phyloP scores from a whole-genome alignment of 2,329 filamentous ascomycete species.

The Pseudogymnoascus sp. region DNA sequence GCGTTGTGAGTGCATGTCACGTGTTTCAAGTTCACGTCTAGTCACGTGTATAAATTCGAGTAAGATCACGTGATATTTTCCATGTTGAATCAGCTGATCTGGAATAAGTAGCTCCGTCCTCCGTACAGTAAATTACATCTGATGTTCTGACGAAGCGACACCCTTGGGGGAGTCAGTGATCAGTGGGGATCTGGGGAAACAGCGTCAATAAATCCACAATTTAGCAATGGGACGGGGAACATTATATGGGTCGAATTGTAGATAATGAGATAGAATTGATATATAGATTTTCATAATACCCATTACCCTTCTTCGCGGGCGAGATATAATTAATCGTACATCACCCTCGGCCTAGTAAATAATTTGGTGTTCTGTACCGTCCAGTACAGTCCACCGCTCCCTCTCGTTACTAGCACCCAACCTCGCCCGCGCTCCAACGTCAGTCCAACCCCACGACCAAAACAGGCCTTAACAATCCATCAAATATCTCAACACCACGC shows the following conservation, averaged over 20 bases:
- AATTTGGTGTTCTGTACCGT: background rate
- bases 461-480: background rate
- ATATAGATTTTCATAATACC: background rate
- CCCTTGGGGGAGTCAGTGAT: constrained; percentile 9
- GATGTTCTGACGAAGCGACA: constrained; percentile 11
- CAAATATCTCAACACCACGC: background rate
- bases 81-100: background rate
- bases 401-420: background rate
- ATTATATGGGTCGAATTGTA: background rate
- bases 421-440: background rate
- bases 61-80: background rate
- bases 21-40: background rate
- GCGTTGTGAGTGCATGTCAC: background rate
- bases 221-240: background rate
- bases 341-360: background rate
- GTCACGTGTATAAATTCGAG: background rate
- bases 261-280: background rate
- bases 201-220: background rate
- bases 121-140: background rate
- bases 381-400: background rate
- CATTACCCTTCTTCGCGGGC: background rate
- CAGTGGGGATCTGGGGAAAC: background rate
- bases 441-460: background rate
- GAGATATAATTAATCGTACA: background rate
- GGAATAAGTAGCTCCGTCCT: background rate